A percentile compares a stretch with the other conserved stretches of the same genome.
Conservation (phyloP, 805 yeast species). For the Pichia heedii region DNA sequence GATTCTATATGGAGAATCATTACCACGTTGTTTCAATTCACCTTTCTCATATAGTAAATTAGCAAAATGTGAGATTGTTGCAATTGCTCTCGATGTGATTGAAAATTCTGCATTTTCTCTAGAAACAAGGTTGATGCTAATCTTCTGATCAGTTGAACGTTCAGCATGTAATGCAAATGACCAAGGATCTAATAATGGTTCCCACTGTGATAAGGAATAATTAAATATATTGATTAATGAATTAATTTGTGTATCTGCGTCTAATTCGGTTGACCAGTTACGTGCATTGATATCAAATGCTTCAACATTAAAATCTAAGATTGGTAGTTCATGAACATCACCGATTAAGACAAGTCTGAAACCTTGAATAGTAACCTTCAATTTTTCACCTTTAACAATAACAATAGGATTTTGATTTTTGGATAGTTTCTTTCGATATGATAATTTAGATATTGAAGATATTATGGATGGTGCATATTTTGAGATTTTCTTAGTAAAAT, state of each 20-base stretch:
- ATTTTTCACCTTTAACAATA: constrained; percentile 57
- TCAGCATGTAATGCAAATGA: constrained; percentile 65
- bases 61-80: constrained; percentile 62
- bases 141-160: constrained; percentile 34
- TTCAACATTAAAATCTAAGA: constrained; percentile 63
- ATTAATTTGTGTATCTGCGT: constrained; percentile 56
- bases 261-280: constrained; percentile 82
- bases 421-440: constrained; percentile 9
- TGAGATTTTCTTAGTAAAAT: constrained; percentile 49
- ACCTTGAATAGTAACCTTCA: constrained; percentile 63
- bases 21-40: constrained; percentile 57
- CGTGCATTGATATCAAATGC: constrained; percentile 61
- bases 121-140: constrained; percentile 64
- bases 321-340: constrained; percentile 85
- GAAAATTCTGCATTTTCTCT: constrained; percentile 71
- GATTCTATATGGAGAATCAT: constrained; percentile 73
- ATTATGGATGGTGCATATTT: constrained; percentile 62
- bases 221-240: constrained; percentile 71
- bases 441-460: constrained; percentile 37
- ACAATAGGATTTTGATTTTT: constrained; percentile 26
- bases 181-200: constrained; percentile 87
- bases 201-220: constrained; percentile 90
- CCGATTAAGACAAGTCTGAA: constrained; percentile 77
- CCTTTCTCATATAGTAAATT: constrained; percentile 45
- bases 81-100: constrained; percentile 72